These are phyloP conservation scores for Corinectria fuckeliana DNA, from an alignment of 2,329 filamentous ascomycete species.

Conservation along the genomic window DNA sequence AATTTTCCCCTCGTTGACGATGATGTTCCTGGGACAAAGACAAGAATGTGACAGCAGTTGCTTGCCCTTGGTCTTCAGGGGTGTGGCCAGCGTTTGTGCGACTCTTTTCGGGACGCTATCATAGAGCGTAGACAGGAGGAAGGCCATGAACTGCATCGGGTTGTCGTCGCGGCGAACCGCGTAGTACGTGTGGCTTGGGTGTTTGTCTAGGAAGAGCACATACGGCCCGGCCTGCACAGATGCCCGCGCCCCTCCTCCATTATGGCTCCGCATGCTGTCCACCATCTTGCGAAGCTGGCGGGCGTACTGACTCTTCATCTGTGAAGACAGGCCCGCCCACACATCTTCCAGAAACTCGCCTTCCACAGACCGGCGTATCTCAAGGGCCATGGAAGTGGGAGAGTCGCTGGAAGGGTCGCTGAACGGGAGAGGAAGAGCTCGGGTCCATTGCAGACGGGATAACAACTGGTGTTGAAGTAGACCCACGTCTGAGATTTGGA, in stretches of 20 bases:
- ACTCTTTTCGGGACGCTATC: constrained; percentile 34
- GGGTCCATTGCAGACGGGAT: constrained; percentile 16
- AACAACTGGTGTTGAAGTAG: constrained; percentile 27
- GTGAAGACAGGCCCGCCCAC: constrained; percentile 33
- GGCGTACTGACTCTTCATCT: constrained; percentile 33
- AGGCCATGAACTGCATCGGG: constrained; percentile 32
- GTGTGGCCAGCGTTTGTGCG: constrained; percentile 25
- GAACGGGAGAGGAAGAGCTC: constrained; percentile 21
- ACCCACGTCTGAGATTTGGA: constrained; percentile 30
- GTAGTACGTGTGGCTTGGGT: constrained; percentile 39
- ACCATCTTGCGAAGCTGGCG: constrained; percentile 39
- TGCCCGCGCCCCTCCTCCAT: background rate
- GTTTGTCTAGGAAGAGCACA: constrained; percentile 39
- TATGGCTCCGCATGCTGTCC: constrained; percentile 29
- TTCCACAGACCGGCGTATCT: constrained; percentile 17
- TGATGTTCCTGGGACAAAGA: constrained; percentile 40
- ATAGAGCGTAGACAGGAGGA: constrained; percentile 37
- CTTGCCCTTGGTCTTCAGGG: constrained; percentile 23
- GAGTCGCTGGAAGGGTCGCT: constrained; percentile 13
- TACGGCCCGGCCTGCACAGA: constrained; percentile 34
- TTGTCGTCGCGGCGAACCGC: constrained; percentile 29
- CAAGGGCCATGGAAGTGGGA: constrained; percentile 5
- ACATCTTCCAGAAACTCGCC: constrained; percentile 40
- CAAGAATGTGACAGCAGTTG: constrained; percentile 36
- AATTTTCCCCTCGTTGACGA: constrained; percentile 36